Base-by-base conservation (phyloP, 352 stramenopile genomes). In the Globisporangium nodosum region DNA sequence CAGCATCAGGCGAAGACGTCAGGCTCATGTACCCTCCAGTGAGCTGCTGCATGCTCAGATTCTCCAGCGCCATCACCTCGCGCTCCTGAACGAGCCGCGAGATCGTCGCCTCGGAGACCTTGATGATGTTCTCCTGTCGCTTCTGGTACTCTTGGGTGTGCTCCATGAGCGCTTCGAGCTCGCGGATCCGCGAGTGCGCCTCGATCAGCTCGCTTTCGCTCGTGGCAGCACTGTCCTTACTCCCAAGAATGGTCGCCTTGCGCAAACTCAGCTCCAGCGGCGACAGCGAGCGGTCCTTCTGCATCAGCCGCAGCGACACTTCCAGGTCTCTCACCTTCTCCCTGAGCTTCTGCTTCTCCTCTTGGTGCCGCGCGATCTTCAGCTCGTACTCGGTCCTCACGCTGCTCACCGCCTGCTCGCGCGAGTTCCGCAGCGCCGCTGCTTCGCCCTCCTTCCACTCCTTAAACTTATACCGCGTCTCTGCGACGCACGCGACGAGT, bases 271-370 rank as follows among this genome's bases (percentile, higher is more conserved):
- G 59, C 53, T 90, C 80, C 5, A 88, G 56, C 2, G 80, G 80
- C 1, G 80, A 90, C 16, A 90, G 58, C 2, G 69, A 65, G 0
- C 74, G 74, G 54, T 88, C 73, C 48, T 87, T 88, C 49, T 88
- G 78, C 65, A 88, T 66, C 0, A 88, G 52, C 21, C 76, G 72
- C 16, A 87, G 61, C 9, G 78, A 84, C 5, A 88, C 81, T 45
- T 88, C 81, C 12, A 90, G 65, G 51, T 90, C 81, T 48, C 87
- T 82, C 11, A 88, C 78, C 49, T 88, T 88, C 4, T 88, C 80
- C 1, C 80, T 76, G 1, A 90, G 54, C 54, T 90, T 90, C 35
- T 88, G 69, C 48, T 87, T 90, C 49, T 90, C 81, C 31, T 88
- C 74, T 53, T 85, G 81, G 46, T 88, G 81, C 9, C 76, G 66